These are phyloP conservation scores for Metschnikowia continentalis DNA, from an alignment of 805 yeast species.

Conservation along the genomic window DNA sequence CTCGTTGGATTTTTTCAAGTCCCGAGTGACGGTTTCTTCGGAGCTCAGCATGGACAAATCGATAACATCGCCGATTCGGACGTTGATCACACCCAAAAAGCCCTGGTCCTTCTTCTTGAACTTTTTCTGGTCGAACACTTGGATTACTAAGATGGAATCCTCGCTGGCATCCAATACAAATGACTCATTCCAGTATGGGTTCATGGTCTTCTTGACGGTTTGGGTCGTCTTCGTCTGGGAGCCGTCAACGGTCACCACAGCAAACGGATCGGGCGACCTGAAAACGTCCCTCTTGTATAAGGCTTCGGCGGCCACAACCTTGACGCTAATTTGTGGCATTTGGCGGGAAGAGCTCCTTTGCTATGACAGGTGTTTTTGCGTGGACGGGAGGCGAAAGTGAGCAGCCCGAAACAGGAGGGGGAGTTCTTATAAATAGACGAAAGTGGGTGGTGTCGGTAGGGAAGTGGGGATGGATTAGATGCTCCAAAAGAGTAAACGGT, in stretches of 20 bases:
- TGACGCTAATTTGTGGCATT: slow-evolving; percentile 47
- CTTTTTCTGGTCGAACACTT: slow-evolving; percentile 94
- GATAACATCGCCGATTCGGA: slow-evolving; percentile 83
- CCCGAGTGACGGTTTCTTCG: slow-evolving; percentile 90
- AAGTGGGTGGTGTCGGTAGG: background rate
- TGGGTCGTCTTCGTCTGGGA: slow-evolving; percentile 92
- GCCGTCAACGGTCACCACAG: slow-evolving; percentile 96
- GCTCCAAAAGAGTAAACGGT: background rate
- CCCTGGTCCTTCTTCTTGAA: slow-evolving; percentile 99
- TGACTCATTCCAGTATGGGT: slow-evolving; percentile 97
- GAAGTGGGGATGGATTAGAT: background rate
- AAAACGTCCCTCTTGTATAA: slow-evolving; percentile 92
- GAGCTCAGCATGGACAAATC: slow-evolving; percentile 50
- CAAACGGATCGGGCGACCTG: slow-evolving; percentile 96
- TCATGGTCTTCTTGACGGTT: slow-evolving; percentile 87
- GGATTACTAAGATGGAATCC: slow-evolving; percentile 82
- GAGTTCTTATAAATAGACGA: background rate
- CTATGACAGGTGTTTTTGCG: background rate
- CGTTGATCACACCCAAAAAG: slow-evolving; percentile 91
- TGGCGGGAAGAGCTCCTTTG: slow-evolving; percentile 3
- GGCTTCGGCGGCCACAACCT: slow-evolving; percentile 93
- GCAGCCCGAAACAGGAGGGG: background rate
- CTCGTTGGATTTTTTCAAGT: slow-evolving; percentile 87
- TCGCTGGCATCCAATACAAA: slow-evolving; percentile 76
- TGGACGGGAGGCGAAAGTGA: background rate